These are phyloP conservation scores for Amanita brunnescens DNA, from an alignment of 768 basidiomycete species.

Conservation along the genomic window DNA sequence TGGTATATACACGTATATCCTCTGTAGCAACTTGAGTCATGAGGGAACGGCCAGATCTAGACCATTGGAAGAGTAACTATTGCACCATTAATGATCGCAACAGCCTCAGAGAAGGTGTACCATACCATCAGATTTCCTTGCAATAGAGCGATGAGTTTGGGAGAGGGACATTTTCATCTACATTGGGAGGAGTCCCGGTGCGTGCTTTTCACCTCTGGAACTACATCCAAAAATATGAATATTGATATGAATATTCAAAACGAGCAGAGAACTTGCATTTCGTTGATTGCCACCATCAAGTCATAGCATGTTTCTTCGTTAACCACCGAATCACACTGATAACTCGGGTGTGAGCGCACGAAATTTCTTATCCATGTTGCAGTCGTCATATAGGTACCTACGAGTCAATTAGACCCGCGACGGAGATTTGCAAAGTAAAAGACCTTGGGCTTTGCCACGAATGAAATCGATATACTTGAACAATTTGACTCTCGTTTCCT, in stretches of 20 bases:
- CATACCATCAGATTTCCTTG: too few relatives aligned
- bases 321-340: slow-evolving; percentile 7
- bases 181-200: neutral
- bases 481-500: neutral
- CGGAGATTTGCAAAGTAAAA: neutral
- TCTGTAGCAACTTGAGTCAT: slow-evolving; percentile 59
- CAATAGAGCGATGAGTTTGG: too few relatives aligned
- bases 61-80: neutral
- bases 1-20: slow-evolving; percentile 43
- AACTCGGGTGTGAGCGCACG: slow-evolving; percentile 7
- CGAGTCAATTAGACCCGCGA: neutral
- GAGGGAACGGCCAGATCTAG: neutral
- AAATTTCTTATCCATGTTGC: slow-evolving; percentile 10
- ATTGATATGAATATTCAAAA: neutral
- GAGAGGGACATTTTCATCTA: neutral
- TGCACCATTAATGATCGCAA: too few relatives aligned
- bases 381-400: slow-evolving; percentile 7
- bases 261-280: neutral
- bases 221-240: neutral
- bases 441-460: slow-evolving; percentile 6
- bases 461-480: neutral
- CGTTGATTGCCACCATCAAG: slow-evolving; percentile 3
- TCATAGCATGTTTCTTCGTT: slow-evolving; percentile 7
- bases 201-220: neutral
- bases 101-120: too few relatives aligned